Evolutionary conservation across 2,329 filamentous ascomycete species (phyloP), one percentile per base, ranked within the genome.

Genomic region (Pseudocercospora macadamiae): DNA sequence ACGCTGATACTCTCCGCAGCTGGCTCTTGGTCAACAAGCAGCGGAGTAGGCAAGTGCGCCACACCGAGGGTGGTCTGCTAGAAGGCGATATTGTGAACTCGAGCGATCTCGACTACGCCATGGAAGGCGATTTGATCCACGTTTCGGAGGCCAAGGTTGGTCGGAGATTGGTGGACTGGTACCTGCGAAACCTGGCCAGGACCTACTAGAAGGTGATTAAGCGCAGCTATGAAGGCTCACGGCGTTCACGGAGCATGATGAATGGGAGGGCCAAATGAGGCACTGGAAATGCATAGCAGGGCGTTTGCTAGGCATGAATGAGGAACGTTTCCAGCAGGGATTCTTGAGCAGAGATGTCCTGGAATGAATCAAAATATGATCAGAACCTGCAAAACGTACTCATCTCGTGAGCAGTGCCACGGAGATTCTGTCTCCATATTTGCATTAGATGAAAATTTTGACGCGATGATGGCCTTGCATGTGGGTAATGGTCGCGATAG

Each of bases 141-240:
- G 95, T 99, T 69, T 97, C 93, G 59, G 95, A 99, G 80, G 93
- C 93, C 68, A 99, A 99, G 88, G 92, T 97, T 61, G 95, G 95
- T 74, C 86, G 95, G 71, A 96, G 95, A 81, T 82, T 99, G 72
- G 93, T 99, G 66, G 95, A 99, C 79, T 99, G 95, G 95, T 99
- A 99, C 78, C 86, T 99, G 74, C 89, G 95, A 75, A 99, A 99
- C 83, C 83, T 99, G 73, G 90, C 93, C 61, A 89, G 95, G 76
- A 96, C 93, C 59, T 99, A 99, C 82, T 96, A 89, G 63, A 54
- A 1, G 10, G 30, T 25, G 23, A 12, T 3, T 2, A 42, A 23
- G 42, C 23, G 36, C 23, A 47, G 37, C 34, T 12, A 14, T 25
- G 3, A 32, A 30, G 12, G 25, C 21, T n/a, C 23, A 54, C 47